Evolutionary conservation across 1,139 yeast species (phyloP), one percentile per base, ranked within the genome.

Genomic region (Saccharomyces pastorianus): DNA sequence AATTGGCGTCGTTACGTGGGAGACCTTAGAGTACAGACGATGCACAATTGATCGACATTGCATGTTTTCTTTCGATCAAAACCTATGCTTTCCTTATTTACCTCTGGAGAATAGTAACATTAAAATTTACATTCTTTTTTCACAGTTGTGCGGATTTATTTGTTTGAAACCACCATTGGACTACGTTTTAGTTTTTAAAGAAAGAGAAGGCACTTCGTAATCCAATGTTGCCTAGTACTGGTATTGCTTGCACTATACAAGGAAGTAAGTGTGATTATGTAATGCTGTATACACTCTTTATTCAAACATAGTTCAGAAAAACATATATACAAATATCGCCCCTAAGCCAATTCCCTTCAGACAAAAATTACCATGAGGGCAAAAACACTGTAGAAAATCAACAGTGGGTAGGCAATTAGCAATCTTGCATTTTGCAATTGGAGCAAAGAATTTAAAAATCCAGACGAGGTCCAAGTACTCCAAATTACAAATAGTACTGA

Each of bases 301-400:
- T 38, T 38, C 20, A 38, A 20, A 20, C 31, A 23, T 27, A 27
- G 8, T 17, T 17, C n/a, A 50, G 27, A 50, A 34, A n/a, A 26
- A 32, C 26, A 9, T 29, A 34, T 51, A 41, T 41, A 48, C 25
- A 13, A 27, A 42, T 42, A 42, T 11, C 20, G 44, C 17, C 17
- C 11, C 8, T 11, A 8, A 38, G 6, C 9, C 11, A 29, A 29
- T 9, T 34, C 26, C 13, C 34, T 34, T 56, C 80, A 88, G 38
- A 87, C 95, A 67, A 93, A 93, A 47, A 95, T 85, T 5, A 98
- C 95, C 96, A 93, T 90, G 61, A 95, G 78, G 38, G 97, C 96
- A 77, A 95, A 95, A 4, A 93, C 95, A 54, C 91, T 83, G 75
- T 95, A 93, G 68, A 93, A 93, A 74, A 93, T 83, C 17, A 88